Base-by-base conservation (phyloP, 495 filamentous ascomycete genomes). In the Penicillium manginii region DNA sequence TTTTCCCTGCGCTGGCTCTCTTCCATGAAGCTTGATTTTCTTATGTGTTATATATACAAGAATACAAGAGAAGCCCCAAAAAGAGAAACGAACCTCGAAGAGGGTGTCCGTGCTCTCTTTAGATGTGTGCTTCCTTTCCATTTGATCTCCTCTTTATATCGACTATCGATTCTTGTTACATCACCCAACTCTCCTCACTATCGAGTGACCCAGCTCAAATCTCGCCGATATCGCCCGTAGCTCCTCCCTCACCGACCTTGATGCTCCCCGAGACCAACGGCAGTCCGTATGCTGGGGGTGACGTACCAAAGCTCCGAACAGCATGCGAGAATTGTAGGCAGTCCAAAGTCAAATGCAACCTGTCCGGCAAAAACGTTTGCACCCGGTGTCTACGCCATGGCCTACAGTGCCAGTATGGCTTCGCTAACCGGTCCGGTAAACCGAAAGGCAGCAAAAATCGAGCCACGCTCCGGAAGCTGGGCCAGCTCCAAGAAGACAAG, bases 371-470 rank as follows among this genome's bases (percentile, higher is more conserved):
- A 50, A 68, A 70, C 33, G 68, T 72, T 6, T 80, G 77, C 58
- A 73, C 72, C 21, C 73, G 77, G 15, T 80, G 77, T 61, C 67
- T 74, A 31, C 76, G 76, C 4, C 74, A 80, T 56, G 75, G 76
- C n/a, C 57, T 78, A 46, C 69, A 72, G 49, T 80, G 77, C 54
- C 72, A 71, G 58, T 78, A 80, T 53, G 71, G 77, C 31, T 72
- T 75, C 56, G 77, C 77, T 46, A 78, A 78, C 52, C 73, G 77
- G 19, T 78, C 77, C 11, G 77, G 77, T 8, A 80, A 80, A 55
- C 77, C 77, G 17, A 80, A 80, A 55, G 77, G 77, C 8, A 80
- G 75, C 58, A 80, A 80, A 51, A 80, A 80, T 54, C 67, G 75
- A 48, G 73, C 77, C 1, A 80, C 77, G 9, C 57, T 80, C 14